phyloP scores from a whole-genome alignment of 306 rosid genomes.

The Chamaecrista fasciculata region DNA sequence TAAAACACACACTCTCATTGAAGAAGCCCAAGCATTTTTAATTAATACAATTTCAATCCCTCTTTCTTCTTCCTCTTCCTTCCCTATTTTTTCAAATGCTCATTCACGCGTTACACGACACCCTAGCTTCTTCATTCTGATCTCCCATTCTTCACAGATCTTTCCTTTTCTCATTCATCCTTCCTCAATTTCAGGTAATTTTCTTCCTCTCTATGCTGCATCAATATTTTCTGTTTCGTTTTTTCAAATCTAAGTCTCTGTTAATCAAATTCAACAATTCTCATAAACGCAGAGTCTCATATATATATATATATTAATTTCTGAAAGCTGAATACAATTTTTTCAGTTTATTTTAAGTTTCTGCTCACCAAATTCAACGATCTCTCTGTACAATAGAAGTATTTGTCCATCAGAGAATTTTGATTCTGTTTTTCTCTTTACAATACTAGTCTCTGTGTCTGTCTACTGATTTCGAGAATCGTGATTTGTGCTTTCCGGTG shows the following conservation, averaged over 20 bases:
- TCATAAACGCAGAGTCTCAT: too few species aligned
- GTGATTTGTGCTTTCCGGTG: not conserved
- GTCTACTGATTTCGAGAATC: not conserved
- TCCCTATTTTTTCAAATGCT: constrained; percentile 54
- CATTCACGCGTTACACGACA: constrained; percentile 48
- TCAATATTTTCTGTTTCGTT: not conserved
- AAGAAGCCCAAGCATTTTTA: constrained; percentile 47
- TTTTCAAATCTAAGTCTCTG: not conserved
- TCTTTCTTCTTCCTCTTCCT: too few species aligned
- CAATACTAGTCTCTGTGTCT: not conserved
- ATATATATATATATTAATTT: too few species aligned
- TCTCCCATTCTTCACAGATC: constrained; percentile 37
- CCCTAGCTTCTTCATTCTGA: constrained; percentile 33
- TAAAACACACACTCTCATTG: constrained; percentile 22
- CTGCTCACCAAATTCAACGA: too few species aligned
- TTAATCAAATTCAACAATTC: not conserved
- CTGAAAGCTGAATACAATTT: too few species aligned
- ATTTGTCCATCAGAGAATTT: too few species aligned
- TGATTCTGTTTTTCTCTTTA: too few species aligned
- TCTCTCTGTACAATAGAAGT: too few species aligned
- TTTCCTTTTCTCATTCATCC: constrained; percentile 4
- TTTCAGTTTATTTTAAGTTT: too few species aligned
- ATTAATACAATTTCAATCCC: constrained; percentile 32
- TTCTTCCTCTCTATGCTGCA: too few species aligned
- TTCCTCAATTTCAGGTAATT: constrained; percentile 18